Evolutionary conservation across 2,329 filamentous ascomycete species (phyloP), one percentile per base, ranked within the genome.

Genomic region (Blumeriella jaapii): DNA sequence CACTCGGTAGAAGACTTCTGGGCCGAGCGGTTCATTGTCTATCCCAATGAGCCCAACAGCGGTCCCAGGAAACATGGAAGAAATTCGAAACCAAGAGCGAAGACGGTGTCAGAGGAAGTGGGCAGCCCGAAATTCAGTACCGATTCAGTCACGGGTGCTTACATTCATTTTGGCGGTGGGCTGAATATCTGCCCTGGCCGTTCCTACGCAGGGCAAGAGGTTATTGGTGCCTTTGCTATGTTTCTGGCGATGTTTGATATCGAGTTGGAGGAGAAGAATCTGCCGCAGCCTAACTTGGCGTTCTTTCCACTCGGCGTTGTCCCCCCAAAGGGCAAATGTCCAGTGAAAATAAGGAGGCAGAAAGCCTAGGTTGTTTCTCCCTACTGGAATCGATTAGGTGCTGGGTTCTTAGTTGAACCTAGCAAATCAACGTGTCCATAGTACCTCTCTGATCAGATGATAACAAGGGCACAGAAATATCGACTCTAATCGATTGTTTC

Each of bases 81-180:
- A 20, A 41, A 44, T 4, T 36, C 42, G 3, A 36, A 47, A 9
- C 9, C 29, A 3, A 39, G 38, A 23, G 6, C 13, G 11, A 36
- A 28, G 17, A 11, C 11, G 5, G n/a, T 10, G 10, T 23, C 11
- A 3, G 28, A 34, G 6, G 31, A 39, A 13, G 7, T 12, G 29
- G 34, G 31, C 6, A 22, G 33, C 18, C 16, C 50, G 0, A 35
- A 37, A 1, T 54, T 55, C 29, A 50, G 36, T 3, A 40, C 48
- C 0, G 48, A 55, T 1, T 46, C 49, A 1, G 51, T 53, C 0
- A 49, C 48, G 6, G 56, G 54, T 0, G 51, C 51, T 1, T 61
- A 51, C 44, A 50, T 59, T 3, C 58, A 57, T 0, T 61, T 51
- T 16, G 58, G 59, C 0, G 57, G 57, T 2, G 56, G 58, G 0